These are phyloP conservation scores for Leishmania major DNA, from an alignment of 208 protist genomes.

Conservation along the genomic window DNA sequence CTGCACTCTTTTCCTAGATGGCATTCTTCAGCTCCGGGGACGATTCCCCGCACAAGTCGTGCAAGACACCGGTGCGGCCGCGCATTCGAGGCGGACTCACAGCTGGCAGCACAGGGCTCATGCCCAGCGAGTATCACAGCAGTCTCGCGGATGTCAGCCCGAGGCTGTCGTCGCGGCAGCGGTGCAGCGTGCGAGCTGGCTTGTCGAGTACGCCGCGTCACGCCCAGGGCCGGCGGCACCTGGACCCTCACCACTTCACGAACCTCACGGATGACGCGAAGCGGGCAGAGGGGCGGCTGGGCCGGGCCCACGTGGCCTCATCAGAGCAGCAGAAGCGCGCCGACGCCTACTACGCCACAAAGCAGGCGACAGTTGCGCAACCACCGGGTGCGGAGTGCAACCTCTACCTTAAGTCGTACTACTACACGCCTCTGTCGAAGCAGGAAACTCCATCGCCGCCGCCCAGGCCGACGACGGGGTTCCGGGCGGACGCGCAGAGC, in stretches of 20 bases:
- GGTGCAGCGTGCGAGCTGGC: conserved; percentile 13
- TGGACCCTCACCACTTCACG: conserved; percentile 59
- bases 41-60: conserved; percentile 13
- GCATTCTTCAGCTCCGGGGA: conserved; percentile 15
- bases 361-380: conserved; percentile 25
- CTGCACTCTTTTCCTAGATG: too few species aligned
- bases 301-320: conserved; percentile 39
- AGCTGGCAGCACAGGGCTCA: conserved; percentile 32
- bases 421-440: conserved; percentile 47
- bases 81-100: conserved; percentile 23
- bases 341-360: conserved; percentile 34
- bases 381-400: conserved; percentile 37
- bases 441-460: conserved; percentile 5
- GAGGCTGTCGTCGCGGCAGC: conserved; percentile 7
- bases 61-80: conserved; percentile 13
- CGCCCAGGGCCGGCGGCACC: conserved; percentile 37
- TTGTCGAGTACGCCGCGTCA: neutral
- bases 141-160: conserved; percentile 8
- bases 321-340: conserved; percentile 32
- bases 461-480: conserved; percentile 11
- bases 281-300: conserved; percentile 59
- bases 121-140: conserved; percentile 19
- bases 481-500: conserved; percentile 20
- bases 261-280: conserved; percentile 73
- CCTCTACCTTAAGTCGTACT: conserved; percentile 53